phyloP scores from a whole-genome alignment of 164 flowering plant genomes.

The grape (Vitis vinifera) region DNA sequence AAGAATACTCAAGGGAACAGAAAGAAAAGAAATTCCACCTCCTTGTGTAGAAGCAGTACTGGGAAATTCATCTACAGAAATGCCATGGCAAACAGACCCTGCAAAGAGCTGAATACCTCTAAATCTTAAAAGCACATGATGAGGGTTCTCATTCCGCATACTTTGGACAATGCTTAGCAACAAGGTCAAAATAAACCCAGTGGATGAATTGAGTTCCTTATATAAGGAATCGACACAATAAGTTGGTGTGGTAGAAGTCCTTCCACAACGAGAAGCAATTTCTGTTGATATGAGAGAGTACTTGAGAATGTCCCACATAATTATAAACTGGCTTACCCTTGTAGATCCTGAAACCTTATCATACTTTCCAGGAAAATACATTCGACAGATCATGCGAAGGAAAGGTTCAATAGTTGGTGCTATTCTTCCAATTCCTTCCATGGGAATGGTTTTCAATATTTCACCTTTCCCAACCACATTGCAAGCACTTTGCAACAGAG shows the following conservation, averaged over 20 bases:
- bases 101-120: conserved; percentile 70
- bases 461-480: conserved; percentile 42
- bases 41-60: conserved; percentile 19
- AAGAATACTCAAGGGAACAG: not conserved
- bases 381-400: conserved; percentile 41
- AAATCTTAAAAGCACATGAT: conserved; percentile 66
- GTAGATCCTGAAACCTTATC: conserved; percentile 41
- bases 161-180: conserved; percentile 58
- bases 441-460: conserved; percentile 33
- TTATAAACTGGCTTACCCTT: conserved; percentile 51
- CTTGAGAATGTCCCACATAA: conserved; percentile 89
- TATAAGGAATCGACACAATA: conserved; percentile 50
- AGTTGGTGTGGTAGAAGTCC: conserved; percentile 34
- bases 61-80: conserved; percentile 31
- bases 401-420: conserved; percentile 47
- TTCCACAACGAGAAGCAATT: conserved; percentile 70
- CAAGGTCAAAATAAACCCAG: conserved; percentile 58
- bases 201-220: conserved; percentile 64
- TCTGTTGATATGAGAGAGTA: conserved; percentile 84
- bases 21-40: conserved; percentile 33
- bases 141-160: conserved; percentile 41
- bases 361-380: conserved; percentile 61
- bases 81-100: conserved; percentile 58
- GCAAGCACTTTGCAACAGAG: conserved; percentile 57
- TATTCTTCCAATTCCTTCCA: conserved; percentile 24